Evolutionary conservation across 495 filamentous ascomycete genomes (phyloP), one percentile per base, ranked within the genome.

Genomic region (Bacidia gigantensis): DNA sequence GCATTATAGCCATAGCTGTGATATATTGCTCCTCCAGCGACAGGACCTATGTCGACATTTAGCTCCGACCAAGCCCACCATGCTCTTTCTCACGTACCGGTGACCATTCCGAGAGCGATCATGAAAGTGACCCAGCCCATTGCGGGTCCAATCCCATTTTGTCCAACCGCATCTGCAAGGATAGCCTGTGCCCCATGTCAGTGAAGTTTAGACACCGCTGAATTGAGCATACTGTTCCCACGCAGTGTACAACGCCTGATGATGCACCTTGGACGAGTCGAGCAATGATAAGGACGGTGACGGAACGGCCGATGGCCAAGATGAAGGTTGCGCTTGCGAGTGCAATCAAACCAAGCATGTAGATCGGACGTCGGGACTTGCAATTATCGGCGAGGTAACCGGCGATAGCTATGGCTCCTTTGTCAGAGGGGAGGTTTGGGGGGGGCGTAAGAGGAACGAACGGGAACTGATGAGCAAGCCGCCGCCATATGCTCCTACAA

Each of bases 401-500:
- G 2, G 64, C 65, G 5, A 70, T 42, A 35, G 55, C 60, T 62
- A 39, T 46, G 25, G 14, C 14, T 35, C 7, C 14, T 35, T 14
- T 7, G 29, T 35, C 2, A 23, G 14, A 39, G 10, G 14, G 10
- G 22, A 46, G 0, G 17, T 26, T 2, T 10, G 0, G 1, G 32
- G 43, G 22, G 38, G 20, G 32, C 10, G 25, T 26, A 43, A 21
- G 14, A 32, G 14, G 26, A 20, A 69, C 71, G 60, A 54, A 78
- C 72, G 75, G 48, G 74, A 75, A 32, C 67, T 74, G 10, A 79
- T 65, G 48, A 87, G 73, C 10, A 89, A 66, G 3, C 82, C 79
- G 0, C 70, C 82, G 21, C 83, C 86, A 62, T 87, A 90, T 11
- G 80, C 77, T 17, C 84, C 82, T 3, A 92, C 69, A 2, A 93